A percentile compares a stretch with the other conserved stretches of the same genome.
Conservation (phyloP, 1,284 basidiomycete species). For the Thecaphora frezii region DNA sequence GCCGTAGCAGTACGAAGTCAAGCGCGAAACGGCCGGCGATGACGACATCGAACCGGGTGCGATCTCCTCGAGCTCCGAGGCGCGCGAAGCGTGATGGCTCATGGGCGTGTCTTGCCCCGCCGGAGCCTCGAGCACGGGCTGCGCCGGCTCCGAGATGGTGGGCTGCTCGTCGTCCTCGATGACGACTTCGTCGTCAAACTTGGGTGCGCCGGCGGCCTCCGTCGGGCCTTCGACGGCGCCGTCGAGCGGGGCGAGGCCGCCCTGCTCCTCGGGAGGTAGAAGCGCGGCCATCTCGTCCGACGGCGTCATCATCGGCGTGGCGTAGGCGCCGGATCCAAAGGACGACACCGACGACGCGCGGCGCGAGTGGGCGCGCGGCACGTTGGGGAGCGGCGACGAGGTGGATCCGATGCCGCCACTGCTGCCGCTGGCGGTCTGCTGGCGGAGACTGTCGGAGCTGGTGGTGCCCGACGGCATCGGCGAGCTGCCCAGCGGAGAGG, state of each 20-base stretch:
- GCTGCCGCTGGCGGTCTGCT: neutral
- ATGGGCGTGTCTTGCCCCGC: too few relatives aligned
- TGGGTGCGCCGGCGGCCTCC: neutral
- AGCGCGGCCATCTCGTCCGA: slow-evolving; percentile 36
- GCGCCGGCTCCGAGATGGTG: too few relatives aligned
- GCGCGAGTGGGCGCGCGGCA: slow-evolving; percentile 9
- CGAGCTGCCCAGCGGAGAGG: neutral
- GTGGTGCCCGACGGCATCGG: neutral
- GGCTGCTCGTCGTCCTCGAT: slow-evolving; percentile 1
- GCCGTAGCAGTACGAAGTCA: slow-evolving; percentile 12
- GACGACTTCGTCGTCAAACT: neutral
- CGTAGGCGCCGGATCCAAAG: slow-evolving; percentile 33
- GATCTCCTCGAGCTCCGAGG: slow-evolving; percentile 29
- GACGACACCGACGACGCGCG: slow-evolving; percentile 37
- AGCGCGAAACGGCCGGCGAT: slow-evolving; percentile 24
- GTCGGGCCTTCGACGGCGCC: neutral
- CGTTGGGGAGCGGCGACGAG: neutral
- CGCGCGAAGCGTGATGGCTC: neutral
- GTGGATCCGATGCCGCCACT: too few relatives aligned
- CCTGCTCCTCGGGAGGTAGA: slow-evolving; percentile 19
- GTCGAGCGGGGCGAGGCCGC: neutral
- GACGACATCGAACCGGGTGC: slow-evolving; percentile 20
- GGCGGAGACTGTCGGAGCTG: neutral
- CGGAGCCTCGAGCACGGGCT: neutral
- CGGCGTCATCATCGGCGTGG: slow-evolving; percentile 38